Base-by-base conservation (phyloP, 345 rosid species). In the Aegle marmelos region DNA sequence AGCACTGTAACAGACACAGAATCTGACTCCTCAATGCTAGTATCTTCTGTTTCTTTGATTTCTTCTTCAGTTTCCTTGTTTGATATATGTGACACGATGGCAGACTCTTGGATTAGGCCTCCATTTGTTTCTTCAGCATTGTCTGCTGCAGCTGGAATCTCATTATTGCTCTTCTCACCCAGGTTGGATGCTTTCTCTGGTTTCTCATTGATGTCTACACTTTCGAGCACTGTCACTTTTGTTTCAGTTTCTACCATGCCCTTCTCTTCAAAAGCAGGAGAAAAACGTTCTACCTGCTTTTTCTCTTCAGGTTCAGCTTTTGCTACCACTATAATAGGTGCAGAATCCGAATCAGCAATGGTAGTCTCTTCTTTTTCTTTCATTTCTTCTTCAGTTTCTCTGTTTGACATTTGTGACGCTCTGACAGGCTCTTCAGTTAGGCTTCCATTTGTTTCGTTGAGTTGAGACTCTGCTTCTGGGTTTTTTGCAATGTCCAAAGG, bases 221-320 rank as follows among this genome's bases (percentile, higher is more conserved):
- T 66, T 39, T 54, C 70, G 16, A 64, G 2, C n/a, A 33, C 24
- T 36, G 14, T 50, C 45, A 28, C 61, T 66, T 82, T 37, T 41
- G 57, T 75, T 68, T 53, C 80, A 16, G n/a, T 68, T 33, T 7
- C 62, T 58, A 30, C 39, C 14, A 53, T 30, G 63, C 68, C 72
- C 39, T 63, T 70, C 68, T 78, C 84, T 65, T 78, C 79, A 45
- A 66, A 50, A 54, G 76, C 37, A 62, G 50, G 57, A 79, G 13
- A 75, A 31, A 60, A 56, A 66, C 79, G 74, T 77, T 76, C 76
- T 36, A 69, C 75, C 41, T 78, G 33, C 64, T 50, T 66, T 67
- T 64, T 64, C 21, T 54, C 82, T 85, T 82, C 84, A 17, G 58
- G 25, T 78, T 73, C 76, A n/a, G 70, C 73, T 30, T 79, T 74